These are phyloP conservation scores for Exophiala lecanii-corni DNA, from an alignment of 2,329 filamentous ascomycete species.

Conservation along the genomic window DNA sequence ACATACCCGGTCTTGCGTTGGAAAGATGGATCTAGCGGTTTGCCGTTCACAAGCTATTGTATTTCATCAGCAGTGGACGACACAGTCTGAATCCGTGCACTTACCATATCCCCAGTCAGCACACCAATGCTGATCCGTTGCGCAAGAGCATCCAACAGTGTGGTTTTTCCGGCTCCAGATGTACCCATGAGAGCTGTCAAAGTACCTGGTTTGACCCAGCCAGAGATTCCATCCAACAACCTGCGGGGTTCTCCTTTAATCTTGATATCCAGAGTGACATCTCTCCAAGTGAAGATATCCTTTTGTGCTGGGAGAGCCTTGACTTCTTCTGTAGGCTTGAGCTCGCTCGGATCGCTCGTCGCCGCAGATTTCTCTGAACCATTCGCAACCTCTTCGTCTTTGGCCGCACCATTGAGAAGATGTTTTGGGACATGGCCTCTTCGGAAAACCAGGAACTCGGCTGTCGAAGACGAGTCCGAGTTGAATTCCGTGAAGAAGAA, in stretches of 20 bases:
- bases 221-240: conserved; percentile 52
- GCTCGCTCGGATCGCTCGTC: conserved; percentile 39
- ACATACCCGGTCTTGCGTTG: conserved; percentile 65
- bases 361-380: conserved; percentile 23
- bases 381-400: conserved; percentile 19
- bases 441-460: conserved; percentile 70
- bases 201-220: conserved; percentile 53
- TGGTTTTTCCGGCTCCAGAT: conserved; percentile 60
- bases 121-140: conserved; percentile 55
- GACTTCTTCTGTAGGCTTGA: conserved; percentile 34
- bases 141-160: conserved; percentile 54
- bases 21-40: conserved; percentile 52
- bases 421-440: conserved; percentile 58
- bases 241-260: conserved; percentile 55
- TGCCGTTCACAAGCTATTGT: conserved; percentile 53
- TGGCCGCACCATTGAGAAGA: conserved; percentile 25
- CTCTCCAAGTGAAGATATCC: conserved; percentile 48
- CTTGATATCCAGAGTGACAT: conserved; percentile 52
- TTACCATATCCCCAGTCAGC: conserved; percentile 58
- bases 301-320: conserved; percentile 33
- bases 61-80: conserved; percentile 37
- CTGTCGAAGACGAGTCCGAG: conserved; percentile 66
- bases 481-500: conserved; percentile 60
- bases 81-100: neutral
- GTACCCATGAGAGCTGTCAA: conserved; percentile 59